Evolutionary conservation across 495 filamentous ascomycete species (phyloP).

Genomic region (Aspergillus leporis): DNA sequence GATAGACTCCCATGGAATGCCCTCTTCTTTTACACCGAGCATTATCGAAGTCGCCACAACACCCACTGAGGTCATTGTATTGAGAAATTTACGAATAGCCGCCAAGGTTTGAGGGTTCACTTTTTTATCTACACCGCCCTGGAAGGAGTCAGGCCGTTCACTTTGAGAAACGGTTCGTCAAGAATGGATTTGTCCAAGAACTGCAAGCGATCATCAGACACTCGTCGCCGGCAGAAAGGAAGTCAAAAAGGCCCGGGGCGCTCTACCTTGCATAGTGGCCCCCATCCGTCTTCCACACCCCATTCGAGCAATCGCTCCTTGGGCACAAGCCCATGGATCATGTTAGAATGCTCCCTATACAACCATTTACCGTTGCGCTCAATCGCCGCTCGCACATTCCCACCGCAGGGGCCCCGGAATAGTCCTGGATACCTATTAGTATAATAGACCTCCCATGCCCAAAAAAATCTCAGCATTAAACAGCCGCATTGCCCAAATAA

Average conservation of each 20-base stretch:
- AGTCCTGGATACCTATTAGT: neutral
- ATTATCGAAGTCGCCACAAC: neutral
- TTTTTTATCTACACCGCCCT: neutral
- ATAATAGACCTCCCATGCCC: neutral
- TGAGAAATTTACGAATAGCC: neutral
- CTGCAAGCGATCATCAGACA: neutral
- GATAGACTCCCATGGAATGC: neutral
- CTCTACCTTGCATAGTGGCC: neutral
- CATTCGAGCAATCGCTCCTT: neutral
- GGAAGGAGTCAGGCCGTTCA: neutral
- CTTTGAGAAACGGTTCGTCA: neutral
- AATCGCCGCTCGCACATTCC: neutral
- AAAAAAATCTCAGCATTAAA: neutral
- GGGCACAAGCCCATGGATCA: neutral
- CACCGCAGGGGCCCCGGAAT: no score
- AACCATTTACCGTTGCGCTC: constrained; percentile 1
- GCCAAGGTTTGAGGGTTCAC: neutral
- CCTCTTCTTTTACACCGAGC: neutral
- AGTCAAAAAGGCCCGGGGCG: neutral
- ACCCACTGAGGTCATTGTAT: neutral
- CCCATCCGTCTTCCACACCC: constrained; percentile 3
- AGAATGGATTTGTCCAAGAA: constrained; percentile 1
- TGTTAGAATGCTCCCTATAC: neutral
- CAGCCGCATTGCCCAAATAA: neutral
- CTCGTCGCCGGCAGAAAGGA: neutral